Evolutionary conservation across 202 grass and related monocot genomes (phyloP).

Genomic region (Eragrostis tef): DNA sequence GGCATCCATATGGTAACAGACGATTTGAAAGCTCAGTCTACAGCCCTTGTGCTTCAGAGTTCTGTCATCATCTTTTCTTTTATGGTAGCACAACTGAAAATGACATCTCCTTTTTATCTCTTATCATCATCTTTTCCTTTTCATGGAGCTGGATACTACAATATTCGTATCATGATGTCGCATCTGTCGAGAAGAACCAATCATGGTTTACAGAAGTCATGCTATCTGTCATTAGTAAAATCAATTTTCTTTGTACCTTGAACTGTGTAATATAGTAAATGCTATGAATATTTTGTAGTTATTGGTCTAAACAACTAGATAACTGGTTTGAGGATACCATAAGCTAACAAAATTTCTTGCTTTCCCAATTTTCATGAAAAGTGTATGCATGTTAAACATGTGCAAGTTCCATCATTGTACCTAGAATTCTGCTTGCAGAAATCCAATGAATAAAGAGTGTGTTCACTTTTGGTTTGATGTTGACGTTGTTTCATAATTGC

Average conservation of each 20-base stretch:
- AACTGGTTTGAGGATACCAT: background rate
- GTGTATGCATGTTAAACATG: conserved; percentile 53
- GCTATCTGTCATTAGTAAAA: background rate
- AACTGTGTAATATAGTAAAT: background rate
- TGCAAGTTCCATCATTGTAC: conserved; percentile 41
- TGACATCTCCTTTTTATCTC: conserved; percentile 49
- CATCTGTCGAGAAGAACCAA: conserved; percentile 46
- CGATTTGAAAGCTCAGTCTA: background rate
- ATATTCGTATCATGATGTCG: conserved; percentile 41
- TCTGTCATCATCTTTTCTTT: background rate
- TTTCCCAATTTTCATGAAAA: conserved; percentile 47
- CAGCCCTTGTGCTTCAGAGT: background rate
- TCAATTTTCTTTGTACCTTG: conserved; percentile 2
- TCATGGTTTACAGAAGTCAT: background rate
- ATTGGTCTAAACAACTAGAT: conserved; percentile 16
- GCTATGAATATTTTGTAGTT: background rate
- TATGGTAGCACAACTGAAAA: conserved; percentile 47
- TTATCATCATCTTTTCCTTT: conserved; percentile 44
- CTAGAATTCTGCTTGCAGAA: conserved; percentile 44
- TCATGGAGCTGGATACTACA: conserved; percentile 33
- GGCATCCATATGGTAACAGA: background rate
- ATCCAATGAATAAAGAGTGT: conserved; percentile 56
- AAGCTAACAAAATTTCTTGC: conserved; percentile 47
- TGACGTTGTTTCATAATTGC: conserved; percentile 51
- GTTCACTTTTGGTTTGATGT: conserved; percentile 57